Evolutionary conservation across 2,329 filamentous ascomycete genomes (phyloP), one percentile per base, ranked within the genome.

Genomic region (Aspergillus sp.): DNA sequence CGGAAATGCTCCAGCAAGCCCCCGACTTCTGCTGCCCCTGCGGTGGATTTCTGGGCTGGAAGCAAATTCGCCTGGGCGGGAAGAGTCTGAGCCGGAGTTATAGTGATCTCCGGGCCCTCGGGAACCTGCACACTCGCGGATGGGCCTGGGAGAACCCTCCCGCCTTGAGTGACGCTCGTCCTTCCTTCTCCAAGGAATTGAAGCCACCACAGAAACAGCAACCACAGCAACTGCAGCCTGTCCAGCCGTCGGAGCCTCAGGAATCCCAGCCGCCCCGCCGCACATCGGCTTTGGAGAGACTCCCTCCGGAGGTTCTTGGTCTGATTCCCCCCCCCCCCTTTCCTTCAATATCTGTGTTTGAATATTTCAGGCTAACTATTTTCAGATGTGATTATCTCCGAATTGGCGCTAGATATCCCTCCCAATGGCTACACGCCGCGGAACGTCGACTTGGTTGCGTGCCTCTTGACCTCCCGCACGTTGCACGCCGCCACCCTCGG

Each of bases 371-470:
- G 37, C 48, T 46, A 27, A 51, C 7, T 39, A 7, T 10, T 41
- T 50, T 10, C 57, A 88, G 86, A 82, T 59, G 72, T 81, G 61
- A 88, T 91, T 53, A 86, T 91, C 60, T 84, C 85, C 53, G 76
- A 86, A 44, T 76, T 91, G 46, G 83, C 85, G 25, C 71, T 87
- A 49, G 87, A 91, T 65, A 77, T 88, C 10, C 86, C 78, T 5
- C 81, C 83, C n/a, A 86, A 89, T 64, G 85, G 85, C 47, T 79
- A 88, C 58, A 82, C 85, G 22, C 81, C 84, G 35, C 84, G 88
- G 54, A 91, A 91, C 63, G 78, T 85, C 49, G 87, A 91, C 63
- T 74, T 91, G 50, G 84, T 90, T 73, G 81, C 86, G 15, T 79
- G 89, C 53, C 75, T 91, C 33, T 70, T 89, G 53, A 82, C 85